Percentiles rank a stretch among this genome's conserved stretches.
Conservation (phyloP, 1,139 yeast species). For the Nakaseomyces sp. region DNA sequence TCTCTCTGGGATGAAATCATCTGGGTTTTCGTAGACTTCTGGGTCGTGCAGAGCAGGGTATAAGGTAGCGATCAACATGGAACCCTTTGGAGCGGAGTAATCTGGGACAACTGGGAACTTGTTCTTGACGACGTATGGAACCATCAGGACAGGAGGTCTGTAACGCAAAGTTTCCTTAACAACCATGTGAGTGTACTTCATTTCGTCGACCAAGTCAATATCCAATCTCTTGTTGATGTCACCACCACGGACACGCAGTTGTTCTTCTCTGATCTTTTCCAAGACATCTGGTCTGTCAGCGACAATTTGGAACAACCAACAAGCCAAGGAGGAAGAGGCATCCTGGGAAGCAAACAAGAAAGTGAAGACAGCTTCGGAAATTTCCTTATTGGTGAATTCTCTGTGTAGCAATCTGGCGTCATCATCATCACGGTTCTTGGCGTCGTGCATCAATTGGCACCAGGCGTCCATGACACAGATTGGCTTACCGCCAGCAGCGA, state of each 20-base stretch:
- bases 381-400: slow-evolving; percentile 81
- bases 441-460: slow-evolving; percentile 77
- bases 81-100: slow-evolving; percentile 91
- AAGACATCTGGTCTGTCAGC: slow-evolving; percentile 92
- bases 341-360: slow-evolving; percentile 96
- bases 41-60: slow-evolving; percentile 97
- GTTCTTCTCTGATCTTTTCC: slow-evolving; percentile 82
- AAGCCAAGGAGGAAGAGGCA: slow-evolving; percentile 95
- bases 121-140: slow-evolving; percentile 87
- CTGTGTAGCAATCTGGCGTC: slow-evolving; percentile 54
- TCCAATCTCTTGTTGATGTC: slow-evolving; percentile 56
- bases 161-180: slow-evolving; percentile 87
- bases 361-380: slow-evolving; percentile 92
- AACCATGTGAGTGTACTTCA: slow-evolving; percentile 83
- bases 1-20: slow-evolving; percentile 88
- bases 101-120: slow-evolving; percentile 71
- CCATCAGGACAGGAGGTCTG: slow-evolving; percentile 97
- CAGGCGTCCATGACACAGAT: slow-evolving; percentile 92
- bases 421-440: slow-evolving; percentile 44
- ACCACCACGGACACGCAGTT: slow-evolving; percentile 68
- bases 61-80: slow-evolving; percentile 91
- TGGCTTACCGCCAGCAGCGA: slow-evolving; percentile 71
- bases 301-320: slow-evolving; percentile 94
- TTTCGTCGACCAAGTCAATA: slow-evolving; percentile 68
- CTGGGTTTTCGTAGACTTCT: slow-evolving; percentile 90